Conservation (phyloP, 2,329 filamentous ascomycete species). For the Anthostomella pinea region DNA sequence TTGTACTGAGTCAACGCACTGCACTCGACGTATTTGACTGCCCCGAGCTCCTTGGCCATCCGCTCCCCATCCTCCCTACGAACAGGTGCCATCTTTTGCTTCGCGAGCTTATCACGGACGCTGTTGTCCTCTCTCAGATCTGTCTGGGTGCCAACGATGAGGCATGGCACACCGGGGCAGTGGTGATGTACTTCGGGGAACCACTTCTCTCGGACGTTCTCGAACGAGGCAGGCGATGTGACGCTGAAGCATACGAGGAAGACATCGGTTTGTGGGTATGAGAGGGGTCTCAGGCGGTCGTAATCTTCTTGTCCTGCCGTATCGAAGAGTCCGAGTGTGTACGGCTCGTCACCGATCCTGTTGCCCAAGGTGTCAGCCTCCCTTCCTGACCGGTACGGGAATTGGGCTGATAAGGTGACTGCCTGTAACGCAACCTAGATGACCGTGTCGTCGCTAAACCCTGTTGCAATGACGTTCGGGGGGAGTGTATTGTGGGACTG, state of each 20-base stretch:
- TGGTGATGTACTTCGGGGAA: slow-evolving; percentile 98
- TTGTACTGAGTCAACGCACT: slow-evolving; percentile 98
- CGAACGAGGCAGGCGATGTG: slow-evolving; percentile 94
- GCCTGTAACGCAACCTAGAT: not conserved
- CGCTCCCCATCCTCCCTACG: slow-evolving; percentile 88
- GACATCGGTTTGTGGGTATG: slow-evolving; percentile 97
- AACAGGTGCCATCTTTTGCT: slow-evolving; percentile 95
- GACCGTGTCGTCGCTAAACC: not conserved
- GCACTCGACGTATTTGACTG: slow-evolving; percentile 98
- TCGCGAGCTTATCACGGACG: slow-evolving; percentile 85
- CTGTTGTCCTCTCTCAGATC: slow-evolving; percentile 88
- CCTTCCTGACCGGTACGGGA: slow-evolving; percentile 2
- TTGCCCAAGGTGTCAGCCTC: slow-evolving; percentile 13
- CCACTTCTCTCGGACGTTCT: slow-evolving; percentile 99
- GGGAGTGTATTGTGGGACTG: slow-evolving; percentile 8
- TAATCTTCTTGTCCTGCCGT: slow-evolving; percentile 99
- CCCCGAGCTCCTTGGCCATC: slow-evolving; percentile 96
- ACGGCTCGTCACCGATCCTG: slow-evolving; percentile 99
- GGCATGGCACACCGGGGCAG: slow-evolving; percentile 93
- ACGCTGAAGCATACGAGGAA: slow-evolving; percentile 99
- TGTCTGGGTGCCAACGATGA: slow-evolving; percentile 96
- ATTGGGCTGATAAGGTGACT: not conserved
- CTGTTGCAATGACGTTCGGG: not conserved
- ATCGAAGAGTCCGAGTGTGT: slow-evolving; percentile 96
- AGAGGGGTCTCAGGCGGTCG: slow-evolving; percentile 91